Evolutionary conservation across 2,329 filamentous ascomycete species (phyloP).

Genomic region (Alternaria triticina): DNA sequence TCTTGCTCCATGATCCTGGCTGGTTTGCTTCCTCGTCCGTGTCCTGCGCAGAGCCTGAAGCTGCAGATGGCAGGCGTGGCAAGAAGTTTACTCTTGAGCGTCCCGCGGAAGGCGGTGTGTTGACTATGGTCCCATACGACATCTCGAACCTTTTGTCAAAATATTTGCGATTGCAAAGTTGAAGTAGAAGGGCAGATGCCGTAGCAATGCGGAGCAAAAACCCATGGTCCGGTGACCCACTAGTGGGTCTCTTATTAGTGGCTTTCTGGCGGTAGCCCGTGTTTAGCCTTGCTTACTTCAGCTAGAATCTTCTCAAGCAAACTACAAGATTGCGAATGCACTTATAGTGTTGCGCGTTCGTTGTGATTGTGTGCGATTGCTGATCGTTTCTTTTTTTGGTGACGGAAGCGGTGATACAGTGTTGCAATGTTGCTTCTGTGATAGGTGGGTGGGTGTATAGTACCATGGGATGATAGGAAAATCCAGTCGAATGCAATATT

Average conservation of each 20-base stretch:
- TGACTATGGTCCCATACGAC: conserved; percentile 17
- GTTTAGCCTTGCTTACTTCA: conserved; percentile 3
- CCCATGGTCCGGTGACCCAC: not conserved
- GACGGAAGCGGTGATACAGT: no score
- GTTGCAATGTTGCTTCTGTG: no score
- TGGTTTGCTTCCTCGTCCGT: conserved; percentile 6
- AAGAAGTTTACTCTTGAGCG: not conserved
- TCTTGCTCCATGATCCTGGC: not conserved
- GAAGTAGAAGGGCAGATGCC: not conserved
- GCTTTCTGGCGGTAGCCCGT: not conserved
- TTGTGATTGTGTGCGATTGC: no score
- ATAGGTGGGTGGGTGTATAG: no score
- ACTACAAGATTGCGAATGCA: not conserved
- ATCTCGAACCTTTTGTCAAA: conserved; percentile 5
- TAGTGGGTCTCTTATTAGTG: not conserved
- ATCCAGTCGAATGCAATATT: no score
- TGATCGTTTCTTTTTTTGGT: no score
- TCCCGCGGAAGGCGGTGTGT: not conserved
- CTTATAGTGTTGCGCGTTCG: not conserved
- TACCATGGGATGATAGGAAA: no score
- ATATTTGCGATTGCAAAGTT: not conserved
- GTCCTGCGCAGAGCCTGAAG: not conserved
- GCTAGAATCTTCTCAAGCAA: not conserved
- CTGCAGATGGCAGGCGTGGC: conserved; percentile 2
- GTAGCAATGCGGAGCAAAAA: not conserved